Percentiles rank a stretch among this genome's conserved stretches.
These are phyloP conservation scores for Claviceps maximensis DNA, from an alignment of 2,329 filamentous ascomycete genomes.

Conservation along the genomic window DNA sequence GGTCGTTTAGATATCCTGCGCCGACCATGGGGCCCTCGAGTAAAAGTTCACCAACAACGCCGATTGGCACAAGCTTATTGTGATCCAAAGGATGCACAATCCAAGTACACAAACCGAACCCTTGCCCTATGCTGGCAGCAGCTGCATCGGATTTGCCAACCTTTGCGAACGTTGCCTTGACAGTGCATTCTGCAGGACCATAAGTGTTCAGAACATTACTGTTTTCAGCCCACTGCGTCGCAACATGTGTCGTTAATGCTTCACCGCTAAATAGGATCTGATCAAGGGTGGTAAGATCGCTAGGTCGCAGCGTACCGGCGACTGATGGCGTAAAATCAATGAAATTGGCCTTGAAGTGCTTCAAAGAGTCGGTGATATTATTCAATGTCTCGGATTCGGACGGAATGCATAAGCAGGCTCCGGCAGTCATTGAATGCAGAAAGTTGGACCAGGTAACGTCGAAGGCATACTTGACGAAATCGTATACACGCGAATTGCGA, in stretches of 20 bases:
- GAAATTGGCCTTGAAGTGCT: constrained; percentile 26
- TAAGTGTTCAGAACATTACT: constrained; percentile 1
- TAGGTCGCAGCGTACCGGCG: constrained; percentile 22
- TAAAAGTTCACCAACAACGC: constrained; percentile 22
- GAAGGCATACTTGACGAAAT: constrained; percentile 7
- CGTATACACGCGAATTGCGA: constrained; percentile 4
- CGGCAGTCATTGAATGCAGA: constrained; percentile 3
- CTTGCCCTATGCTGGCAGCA: constrained; percentile 3
- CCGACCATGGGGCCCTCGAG: constrained; percentile 32
- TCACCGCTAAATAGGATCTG: constrained; percentile 2
- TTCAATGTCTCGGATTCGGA: constrained; percentile 30
- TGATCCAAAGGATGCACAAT: not conserved
- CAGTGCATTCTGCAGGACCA: constrained; percentile 5
- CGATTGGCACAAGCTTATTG: constrained; percentile 15
- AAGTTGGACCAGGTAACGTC: constrained; percentile 6
- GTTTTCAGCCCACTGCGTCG: constrained; percentile 1
- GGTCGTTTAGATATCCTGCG: constrained; percentile 34
- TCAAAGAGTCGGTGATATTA: constrained; percentile 27
- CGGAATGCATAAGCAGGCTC: constrained; percentile 7
- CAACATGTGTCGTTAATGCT: constrained; percentile 1
- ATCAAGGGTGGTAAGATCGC: not conserved
- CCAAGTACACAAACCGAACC: constrained; percentile 4
- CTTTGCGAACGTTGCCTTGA: not conserved
- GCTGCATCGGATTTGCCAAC: not conserved
- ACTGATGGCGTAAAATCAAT: constrained; percentile 28